Evolutionary conservation across 768 basidiomycete species (phyloP).

Genomic region (Lactifluus piperatus): DNA sequence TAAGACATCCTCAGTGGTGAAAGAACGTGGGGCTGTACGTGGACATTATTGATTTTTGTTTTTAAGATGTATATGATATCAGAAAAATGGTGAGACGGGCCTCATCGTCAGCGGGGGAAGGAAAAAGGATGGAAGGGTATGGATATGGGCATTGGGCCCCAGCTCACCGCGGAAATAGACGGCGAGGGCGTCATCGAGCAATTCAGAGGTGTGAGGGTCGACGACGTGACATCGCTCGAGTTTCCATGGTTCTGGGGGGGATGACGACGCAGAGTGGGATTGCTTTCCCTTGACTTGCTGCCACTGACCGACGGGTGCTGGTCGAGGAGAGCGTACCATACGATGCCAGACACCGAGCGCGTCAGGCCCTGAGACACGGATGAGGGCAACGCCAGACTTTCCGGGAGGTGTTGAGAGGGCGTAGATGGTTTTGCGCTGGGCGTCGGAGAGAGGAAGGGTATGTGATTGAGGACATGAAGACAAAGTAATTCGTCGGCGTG

Average conservation of each 20-base stretch:
- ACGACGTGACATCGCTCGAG: slow-evolving; percentile 63
- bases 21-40: slow-evolving; percentile 62
- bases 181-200: slow-evolving; percentile 71
- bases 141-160: slow-evolving; percentile 6
- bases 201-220: slow-evolving; percentile 49
- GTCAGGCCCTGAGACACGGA: slow-evolving; percentile 76
- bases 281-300: slow-evolving; percentile 14
- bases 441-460: slow-evolving; percentile 30
- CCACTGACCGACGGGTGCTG: neutral
- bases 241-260: slow-evolving; percentile 50
- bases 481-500: neutral
- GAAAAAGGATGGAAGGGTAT: neutral
- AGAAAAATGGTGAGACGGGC: too few relatives aligned
- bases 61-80: too few relatives aligned
- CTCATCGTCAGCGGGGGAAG: neutral
- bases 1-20: slow-evolving; percentile 74
- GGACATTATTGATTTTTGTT: too few relatives aligned
- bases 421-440: slow-evolving; percentile 72
- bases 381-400: slow-evolving; percentile 73
- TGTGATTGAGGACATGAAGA: neutral
- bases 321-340: slow-evolving; percentile 39
- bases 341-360: slow-evolving; percentile 51
- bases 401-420: slow-evolving; percentile 84
- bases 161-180: slow-evolving; percentile 68
- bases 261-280: neutral